Conservation (phyloP, 1,284 basidiomycete species). For the Serendipita sp. region DNA sequence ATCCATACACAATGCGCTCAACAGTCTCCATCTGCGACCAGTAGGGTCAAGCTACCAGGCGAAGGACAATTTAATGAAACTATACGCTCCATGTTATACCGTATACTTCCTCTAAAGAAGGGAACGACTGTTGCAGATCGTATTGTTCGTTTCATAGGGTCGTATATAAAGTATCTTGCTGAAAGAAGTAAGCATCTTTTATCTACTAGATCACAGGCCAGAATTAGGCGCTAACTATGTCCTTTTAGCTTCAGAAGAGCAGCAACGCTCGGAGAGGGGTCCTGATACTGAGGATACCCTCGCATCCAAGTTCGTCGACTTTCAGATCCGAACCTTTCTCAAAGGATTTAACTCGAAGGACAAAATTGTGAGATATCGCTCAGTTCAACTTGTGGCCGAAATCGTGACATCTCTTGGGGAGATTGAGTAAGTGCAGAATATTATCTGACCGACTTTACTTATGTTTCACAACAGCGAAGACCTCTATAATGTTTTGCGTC, state of each 20-base stretch:
- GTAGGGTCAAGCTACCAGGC: slow-evolving; percentile 49
- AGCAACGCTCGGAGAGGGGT: slow-evolving; percentile 29
- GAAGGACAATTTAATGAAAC: slow-evolving; percentile 68
- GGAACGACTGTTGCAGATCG: slow-evolving; percentile 69
- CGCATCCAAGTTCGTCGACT: slow-evolving; percentile 58
- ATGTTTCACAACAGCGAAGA: slow-evolving; percentile 48
- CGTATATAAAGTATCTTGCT: slow-evolving; percentile 67
- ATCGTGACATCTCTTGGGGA: slow-evolving; percentile 71
- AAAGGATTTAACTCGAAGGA: slow-evolving; percentile 81
- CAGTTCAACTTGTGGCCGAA: slow-evolving; percentile 64
- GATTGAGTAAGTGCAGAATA: slow-evolving; percentile 53
- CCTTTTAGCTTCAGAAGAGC: slow-evolving; percentile 23
- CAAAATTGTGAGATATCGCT: slow-evolving; percentile 75
- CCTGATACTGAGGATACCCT: slow-evolving; percentile 54
- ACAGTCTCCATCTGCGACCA: slow-evolving; percentile 42
- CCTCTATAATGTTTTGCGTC: slow-evolving; percentile 54
- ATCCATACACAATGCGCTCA: slow-evolving; percentile 55
- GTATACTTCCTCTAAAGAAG: slow-evolving; percentile 71
- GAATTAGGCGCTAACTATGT: not conserved
- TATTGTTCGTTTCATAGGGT: slow-evolving; percentile 72
- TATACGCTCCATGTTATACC: slow-evolving; percentile 59
- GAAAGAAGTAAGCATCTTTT: slow-evolving; percentile 48
- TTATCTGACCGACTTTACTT: not conserved
- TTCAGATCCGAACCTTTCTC: slow-evolving; percentile 65
- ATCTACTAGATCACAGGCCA: not conserved